Conservation (phyloP, 352 stramenopile genomes). For the Elongisporangium undulatum region DNA sequence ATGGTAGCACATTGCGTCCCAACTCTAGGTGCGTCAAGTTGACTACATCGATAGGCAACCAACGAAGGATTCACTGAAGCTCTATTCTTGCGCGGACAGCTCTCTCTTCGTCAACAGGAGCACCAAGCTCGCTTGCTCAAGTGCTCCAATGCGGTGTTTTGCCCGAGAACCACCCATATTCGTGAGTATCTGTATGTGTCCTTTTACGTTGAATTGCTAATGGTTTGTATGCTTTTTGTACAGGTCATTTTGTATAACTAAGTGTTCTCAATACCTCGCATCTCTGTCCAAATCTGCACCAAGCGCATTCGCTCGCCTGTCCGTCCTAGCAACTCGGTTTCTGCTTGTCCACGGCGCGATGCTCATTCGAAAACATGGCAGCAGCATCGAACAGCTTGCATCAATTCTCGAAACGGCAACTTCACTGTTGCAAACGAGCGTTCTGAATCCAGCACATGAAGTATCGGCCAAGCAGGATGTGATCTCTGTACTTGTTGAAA, state of each 20-base stretch:
- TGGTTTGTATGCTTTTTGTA: not conserved
- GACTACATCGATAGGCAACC: not conserved
- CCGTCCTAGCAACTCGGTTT: slow-evolving; percentile 27
- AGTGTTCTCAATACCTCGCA: slow-evolving; percentile 35
- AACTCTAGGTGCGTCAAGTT: slow-evolving; percentile 28
- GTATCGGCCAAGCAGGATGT: slow-evolving; percentile 4
- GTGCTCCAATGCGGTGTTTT: slow-evolving; percentile 25
- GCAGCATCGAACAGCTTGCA: slow-evolving; percentile 24
- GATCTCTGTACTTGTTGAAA: slow-evolving; percentile 25
- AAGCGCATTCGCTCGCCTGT: slow-evolving; percentile 20
- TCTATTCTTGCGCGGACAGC: slow-evolving; percentile 3
- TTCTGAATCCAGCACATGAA: not conserved
- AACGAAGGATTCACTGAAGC: not conserved
- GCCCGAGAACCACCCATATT: slow-evolving; percentile 26
- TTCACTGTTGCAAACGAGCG: slow-evolving; percentile 10
- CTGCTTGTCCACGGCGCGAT: slow-evolving; percentile 35
- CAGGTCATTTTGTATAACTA: slow-evolving; percentile 28
- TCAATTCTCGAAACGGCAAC: slow-evolving; percentile 24
- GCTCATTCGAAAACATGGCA: slow-evolving; percentile 23
- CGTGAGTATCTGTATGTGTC: slow-evolving; percentile 22
- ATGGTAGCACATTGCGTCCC: slow-evolving; percentile 47
- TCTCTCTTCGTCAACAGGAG: slow-evolving; percentile 7
- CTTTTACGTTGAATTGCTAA: not conserved
- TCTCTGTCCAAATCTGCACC: slow-evolving; percentile 19
- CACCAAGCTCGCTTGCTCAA: slow-evolving; percentile 17